These are phyloP conservation scores for Geosmithia morbida DNA, from an alignment of 2,329 filamentous ascomycete species.

Conservation along the genomic window DNA sequence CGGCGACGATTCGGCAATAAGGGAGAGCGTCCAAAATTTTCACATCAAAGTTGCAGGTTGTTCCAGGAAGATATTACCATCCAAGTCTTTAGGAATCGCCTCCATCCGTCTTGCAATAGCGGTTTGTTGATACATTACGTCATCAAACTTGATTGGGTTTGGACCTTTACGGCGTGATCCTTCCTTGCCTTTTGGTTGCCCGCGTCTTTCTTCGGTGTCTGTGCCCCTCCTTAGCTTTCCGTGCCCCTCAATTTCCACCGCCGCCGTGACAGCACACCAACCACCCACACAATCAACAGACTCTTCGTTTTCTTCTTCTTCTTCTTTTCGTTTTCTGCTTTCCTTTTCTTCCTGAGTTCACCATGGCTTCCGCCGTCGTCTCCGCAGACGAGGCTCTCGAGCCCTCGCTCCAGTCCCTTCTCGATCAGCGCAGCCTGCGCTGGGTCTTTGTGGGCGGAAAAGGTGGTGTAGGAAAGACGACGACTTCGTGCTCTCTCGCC, in stretches of 20 bases:
- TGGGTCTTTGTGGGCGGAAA: conserved; percentile 99
- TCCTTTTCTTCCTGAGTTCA: not conserved
- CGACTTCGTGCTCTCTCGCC: conserved; percentile 95
- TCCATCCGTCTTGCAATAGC: not conserved
- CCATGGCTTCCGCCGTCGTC: conserved; percentile 25
- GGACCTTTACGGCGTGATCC: too few relatives aligned
- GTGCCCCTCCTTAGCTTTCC: not conserved
- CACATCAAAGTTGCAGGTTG: not conserved
- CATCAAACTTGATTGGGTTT: not conserved
- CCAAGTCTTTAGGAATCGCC: not conserved
- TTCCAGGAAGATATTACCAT: not conserved
- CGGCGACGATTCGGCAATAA: not conserved
- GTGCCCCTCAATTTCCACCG: not conserved
- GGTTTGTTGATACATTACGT: not conserved
- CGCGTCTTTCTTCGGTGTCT: conserved; percentile 1
- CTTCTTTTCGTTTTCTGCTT: not conserved
- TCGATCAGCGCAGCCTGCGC: conserved; percentile 87
- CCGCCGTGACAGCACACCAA: not conserved
- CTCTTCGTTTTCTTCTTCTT: not conserved
- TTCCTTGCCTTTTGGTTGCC: too few relatives aligned
- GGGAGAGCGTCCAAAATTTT: not conserved
- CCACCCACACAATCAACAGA: not conserved
- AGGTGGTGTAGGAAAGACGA: conserved; percentile 96
- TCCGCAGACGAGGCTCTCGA: conserved; percentile 61
- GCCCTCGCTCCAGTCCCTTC: conserved; percentile 83